These are phyloP conservation scores for Syzygium jambos DNA, from an alignment of 345 rosid species.

Conservation along the genomic window DNA sequence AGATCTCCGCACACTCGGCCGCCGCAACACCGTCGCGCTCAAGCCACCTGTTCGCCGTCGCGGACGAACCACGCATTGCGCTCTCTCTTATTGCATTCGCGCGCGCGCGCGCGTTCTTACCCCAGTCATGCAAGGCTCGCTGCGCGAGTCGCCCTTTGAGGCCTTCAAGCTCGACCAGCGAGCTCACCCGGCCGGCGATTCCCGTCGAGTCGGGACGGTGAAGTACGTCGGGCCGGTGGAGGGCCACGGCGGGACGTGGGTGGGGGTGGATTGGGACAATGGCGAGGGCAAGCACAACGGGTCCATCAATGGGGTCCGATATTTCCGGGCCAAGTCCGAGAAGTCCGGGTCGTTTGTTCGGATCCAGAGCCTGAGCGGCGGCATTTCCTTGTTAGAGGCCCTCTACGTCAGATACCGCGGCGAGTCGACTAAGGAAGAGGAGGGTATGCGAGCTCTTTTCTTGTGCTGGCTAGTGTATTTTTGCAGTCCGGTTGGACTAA, in stretches of 20 bases:
- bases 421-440: slow-evolving; percentile 59
- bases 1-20: neutral
- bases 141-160: neutral
- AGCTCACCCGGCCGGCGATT: slow-evolving; percentile 52
- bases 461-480: neutral
- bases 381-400: slow-evolving; percentile 62
- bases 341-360: slow-evolving; percentile 73
- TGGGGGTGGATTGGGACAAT: slow-evolving; percentile 87
- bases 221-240: slow-evolving; percentile 61
- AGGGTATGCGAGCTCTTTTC: slow-evolving; percentile 45
- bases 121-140: neutral
- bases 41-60: neutral
- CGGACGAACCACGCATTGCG: neutral
- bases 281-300: slow-evolving; percentile 79
- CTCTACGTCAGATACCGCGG: slow-evolving; percentile 57
- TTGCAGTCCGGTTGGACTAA: neutral
- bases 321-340: slow-evolving; percentile 49
- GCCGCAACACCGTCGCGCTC: neutral
- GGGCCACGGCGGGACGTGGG: slow-evolving; percentile 61
- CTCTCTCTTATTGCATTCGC: neutral
- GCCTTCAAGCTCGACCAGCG: slow-evolving; percentile 51
- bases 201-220: slow-evolving; percentile 64
- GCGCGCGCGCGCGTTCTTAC: neutral
- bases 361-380: slow-evolving; percentile 47
- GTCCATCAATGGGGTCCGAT: slow-evolving; percentile 57